phyloP scores from a whole-genome alignment of 345 rosid species.

The Hibiscus mutabilis region DNA sequence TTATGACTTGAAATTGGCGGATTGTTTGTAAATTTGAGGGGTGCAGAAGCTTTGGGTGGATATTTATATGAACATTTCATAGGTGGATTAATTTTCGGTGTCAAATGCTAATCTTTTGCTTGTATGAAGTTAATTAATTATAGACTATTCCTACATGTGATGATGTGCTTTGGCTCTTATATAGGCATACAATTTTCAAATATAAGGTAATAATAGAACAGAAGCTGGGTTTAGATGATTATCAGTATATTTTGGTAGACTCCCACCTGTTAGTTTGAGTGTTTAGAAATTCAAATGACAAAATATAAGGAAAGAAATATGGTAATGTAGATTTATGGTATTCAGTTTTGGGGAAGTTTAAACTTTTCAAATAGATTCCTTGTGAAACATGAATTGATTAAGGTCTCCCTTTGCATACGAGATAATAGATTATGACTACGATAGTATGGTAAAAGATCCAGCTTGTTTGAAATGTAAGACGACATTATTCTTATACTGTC shows the following conservation, averaged over 20 bases:
- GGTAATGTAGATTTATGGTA: background rate
- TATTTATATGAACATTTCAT: slow-evolving; percentile 18
- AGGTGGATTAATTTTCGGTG: background rate
- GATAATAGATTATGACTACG: background rate
- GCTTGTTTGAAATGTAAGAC: background rate
- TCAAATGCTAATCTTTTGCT: background rate
- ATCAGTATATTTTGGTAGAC: no score
- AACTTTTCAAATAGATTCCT: background rate
- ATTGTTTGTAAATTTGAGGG: slow-evolving; percentile 26
- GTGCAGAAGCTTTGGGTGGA: slow-evolving; percentile 22
- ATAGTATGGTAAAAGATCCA: background rate
- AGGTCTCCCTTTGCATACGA: background rate
- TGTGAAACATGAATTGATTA: background rate
- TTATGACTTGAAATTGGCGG: slow-evolving; percentile 21
- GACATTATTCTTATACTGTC: slow-evolving; percentile 21
- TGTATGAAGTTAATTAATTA: background rate
- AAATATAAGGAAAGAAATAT: background rate
- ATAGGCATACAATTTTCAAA: background rate
- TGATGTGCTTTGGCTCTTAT: background rate
- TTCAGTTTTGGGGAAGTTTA: background rate
- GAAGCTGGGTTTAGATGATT: no score
- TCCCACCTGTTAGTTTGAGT: no score
- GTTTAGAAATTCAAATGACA: background rate
- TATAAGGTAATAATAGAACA: background rate
- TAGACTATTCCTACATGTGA: background rate